A percentile compares a stretch with the other conserved stretches of the same genome.
phyloP scores from a whole-genome alignment of 495 filamentous ascomycete genomes.

The Penicillium pulvis region DNA sequence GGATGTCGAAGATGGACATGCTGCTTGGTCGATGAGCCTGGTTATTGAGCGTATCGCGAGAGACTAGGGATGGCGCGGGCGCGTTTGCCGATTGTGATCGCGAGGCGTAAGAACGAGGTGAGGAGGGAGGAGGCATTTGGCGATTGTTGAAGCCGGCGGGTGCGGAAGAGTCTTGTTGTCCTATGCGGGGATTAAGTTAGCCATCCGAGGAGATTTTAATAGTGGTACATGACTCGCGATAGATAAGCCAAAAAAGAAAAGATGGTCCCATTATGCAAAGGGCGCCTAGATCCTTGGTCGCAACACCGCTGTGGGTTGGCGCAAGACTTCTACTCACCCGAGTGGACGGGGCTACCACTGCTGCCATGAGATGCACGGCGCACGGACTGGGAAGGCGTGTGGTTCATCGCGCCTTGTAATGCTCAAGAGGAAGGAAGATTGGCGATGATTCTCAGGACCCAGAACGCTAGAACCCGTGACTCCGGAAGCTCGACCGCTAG shows the following conservation, averaged over 20 bases:
- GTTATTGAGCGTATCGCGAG: conserved; percentile 53
- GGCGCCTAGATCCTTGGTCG: conserved; percentile 12
- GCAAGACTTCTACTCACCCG: conserved; percentile 37
- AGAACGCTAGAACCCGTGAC: conserved; percentile 43
- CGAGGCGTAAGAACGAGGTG: conserved; percentile 54
- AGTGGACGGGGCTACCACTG: conserved; percentile 37
- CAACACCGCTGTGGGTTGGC: conserved; percentile 8
- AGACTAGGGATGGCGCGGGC: conserved; percentile 46
- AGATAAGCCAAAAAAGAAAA: background rate
- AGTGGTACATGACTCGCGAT: background rate
- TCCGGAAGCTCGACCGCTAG: conserved; percentile 43
- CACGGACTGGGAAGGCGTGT: conserved; percentile 28
- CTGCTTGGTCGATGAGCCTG: conserved; percentile 63
- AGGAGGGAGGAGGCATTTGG: conserved; percentile 62
- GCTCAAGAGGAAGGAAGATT: conserved; percentile 17
- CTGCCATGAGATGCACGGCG: conserved; percentile 42
- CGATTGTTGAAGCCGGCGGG: conserved; percentile 52
- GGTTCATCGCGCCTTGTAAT: conserved; percentile 32
- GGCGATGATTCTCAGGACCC: conserved; percentile 21
- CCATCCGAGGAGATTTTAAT: background rate
- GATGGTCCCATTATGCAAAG: conserved; percentile 2
- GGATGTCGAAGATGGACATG: conserved; percentile 97
- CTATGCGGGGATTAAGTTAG: conserved; percentile 16
- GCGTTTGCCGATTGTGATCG: conserved; percentile 46
- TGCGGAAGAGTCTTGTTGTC: conserved; percentile 41